These are phyloP conservation scores for Fusarium sp. DNA, from an alignment of 2,329 filamentous ascomycete genomes.

Conservation along the genomic window DNA sequence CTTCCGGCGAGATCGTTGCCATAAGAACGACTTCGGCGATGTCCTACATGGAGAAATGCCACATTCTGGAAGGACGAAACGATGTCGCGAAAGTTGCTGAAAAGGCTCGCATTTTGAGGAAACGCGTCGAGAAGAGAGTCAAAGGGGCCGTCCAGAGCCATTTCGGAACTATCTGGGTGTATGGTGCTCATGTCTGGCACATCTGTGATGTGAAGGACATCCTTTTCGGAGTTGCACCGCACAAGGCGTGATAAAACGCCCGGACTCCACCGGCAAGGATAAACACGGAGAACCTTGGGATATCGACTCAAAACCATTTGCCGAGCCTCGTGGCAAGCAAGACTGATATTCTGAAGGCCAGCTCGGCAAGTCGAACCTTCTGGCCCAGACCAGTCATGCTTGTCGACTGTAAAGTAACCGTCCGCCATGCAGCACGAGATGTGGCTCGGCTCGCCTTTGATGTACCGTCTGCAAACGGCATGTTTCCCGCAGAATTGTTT, in stretches of 20 bases:
- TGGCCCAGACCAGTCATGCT: neutral
- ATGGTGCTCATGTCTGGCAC: neutral
- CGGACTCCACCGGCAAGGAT: neutral
- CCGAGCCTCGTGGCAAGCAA: slow-evolving; percentile 8
- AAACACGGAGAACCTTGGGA: neutral
- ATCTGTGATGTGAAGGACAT: slow-evolving; percentile 5
- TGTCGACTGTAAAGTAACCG: slow-evolving; percentile 6
- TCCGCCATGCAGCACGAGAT: slow-evolving; percentile 3
- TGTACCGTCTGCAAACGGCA: neutral
- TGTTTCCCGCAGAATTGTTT: slow-evolving; percentile 2
- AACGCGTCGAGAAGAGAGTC: neutral
- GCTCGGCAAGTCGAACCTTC: neutral
- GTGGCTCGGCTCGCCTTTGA: neutral
- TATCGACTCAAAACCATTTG: neutral
- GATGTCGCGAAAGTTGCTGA: neutral
- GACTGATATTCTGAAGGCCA: neutral
- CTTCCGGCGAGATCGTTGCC: neutral
- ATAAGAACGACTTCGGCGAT: neutral
- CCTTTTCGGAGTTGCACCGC: slow-evolving; percentile 7
- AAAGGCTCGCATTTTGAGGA: neutral
- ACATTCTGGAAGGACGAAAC: slow-evolving; percentile 9
- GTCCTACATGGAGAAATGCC: neutral
- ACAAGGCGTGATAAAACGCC: neutral
- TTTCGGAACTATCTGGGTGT: neutral
- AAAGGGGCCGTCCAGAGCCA: neutral